Conservation (phyloP, 768 basidiomycete genomes). For the Collybia sp. region DNA sequence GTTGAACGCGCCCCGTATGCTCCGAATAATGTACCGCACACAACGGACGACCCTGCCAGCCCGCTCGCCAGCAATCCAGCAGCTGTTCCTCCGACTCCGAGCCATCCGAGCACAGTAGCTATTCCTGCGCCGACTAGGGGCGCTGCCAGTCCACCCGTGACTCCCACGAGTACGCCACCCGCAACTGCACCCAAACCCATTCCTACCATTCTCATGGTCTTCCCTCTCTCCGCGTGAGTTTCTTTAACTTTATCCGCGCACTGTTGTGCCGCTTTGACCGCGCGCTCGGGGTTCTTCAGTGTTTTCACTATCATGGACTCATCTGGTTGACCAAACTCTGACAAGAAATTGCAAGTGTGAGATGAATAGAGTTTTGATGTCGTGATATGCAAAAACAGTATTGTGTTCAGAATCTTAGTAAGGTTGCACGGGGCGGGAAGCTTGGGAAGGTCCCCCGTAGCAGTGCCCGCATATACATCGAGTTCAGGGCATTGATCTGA, state of each 20-base stretch:
- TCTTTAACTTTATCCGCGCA: slow-evolving; percentile 32
- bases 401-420: slow-evolving; percentile 39
- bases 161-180: slow-evolving; percentile 49
- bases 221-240: slow-evolving; percentile 36
- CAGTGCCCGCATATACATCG: slow-evolving; percentile 40
- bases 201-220: slow-evolving; percentile 38
- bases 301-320: slow-evolving; percentile 40
- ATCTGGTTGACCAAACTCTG: slow-evolving; percentile 31
- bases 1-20: slow-evolving; percentile 48
- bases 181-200: slow-evolving; percentile 48
- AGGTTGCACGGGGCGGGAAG: slow-evolving; percentile 34
- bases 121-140: slow-evolving; percentile 54
- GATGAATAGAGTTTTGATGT: slow-evolving; percentile 44
- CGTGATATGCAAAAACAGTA: slow-evolving; percentile 48
- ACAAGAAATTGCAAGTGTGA: slow-evolving; percentile 42
- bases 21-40: slow-evolving; percentile 56
- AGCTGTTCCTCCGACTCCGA: slow-evolving; percentile 51
- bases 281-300: slow-evolving; percentile 44
- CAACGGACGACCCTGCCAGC: slow-evolving; percentile 48
- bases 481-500: slow-evolving; percentile 37
- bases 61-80: slow-evolving; percentile 47
- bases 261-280: slow-evolving; percentile 37
- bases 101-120: slow-evolving; percentile 39
- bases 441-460: slow-evolving; percentile 30
- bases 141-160: slow-evolving; percentile 57